phyloP scores from a whole-genome alignment of 2,329 filamentous ascomycete species.

The Neopestalotiopsis sp. region DNA sequence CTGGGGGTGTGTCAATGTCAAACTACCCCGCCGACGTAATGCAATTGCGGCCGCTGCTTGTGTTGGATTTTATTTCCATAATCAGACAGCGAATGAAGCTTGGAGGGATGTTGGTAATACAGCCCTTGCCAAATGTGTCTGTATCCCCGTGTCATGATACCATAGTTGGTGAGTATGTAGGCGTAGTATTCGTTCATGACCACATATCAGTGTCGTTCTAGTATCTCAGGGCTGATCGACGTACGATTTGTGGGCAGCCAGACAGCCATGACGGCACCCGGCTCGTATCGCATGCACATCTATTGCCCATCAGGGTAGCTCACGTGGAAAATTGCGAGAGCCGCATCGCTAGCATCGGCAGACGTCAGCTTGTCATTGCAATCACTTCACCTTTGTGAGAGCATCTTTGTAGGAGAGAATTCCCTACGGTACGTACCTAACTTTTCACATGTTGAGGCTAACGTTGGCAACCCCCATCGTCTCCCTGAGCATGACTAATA shows the following conservation, averaged over 20 bases:
- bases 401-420: neutral
- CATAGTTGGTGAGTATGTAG: neutral
- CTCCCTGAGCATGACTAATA: neutral
- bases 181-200: neutral
- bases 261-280: neutral
- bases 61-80: neutral
- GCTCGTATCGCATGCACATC: neutral
- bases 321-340: neutral
- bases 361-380: neutral
- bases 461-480: neutral
- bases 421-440: neutral
- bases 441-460: neutral
- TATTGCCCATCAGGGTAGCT: neutral
- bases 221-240: neutral
- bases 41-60: slow-evolving; percentile 2
- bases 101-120: neutral
- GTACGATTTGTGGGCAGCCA: neutral
- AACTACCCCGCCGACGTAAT: slow-evolving; percentile 2
- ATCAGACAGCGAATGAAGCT: neutral
- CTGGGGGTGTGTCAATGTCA: neutral
- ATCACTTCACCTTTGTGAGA: too few relatives aligned
- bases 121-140: too few relatives aligned
- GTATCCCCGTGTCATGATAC: neutral
- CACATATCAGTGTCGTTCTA: neutral
- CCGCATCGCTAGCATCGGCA: neutral